Evolutionary conservation across 306 rosid species (phyloP).

Genomic region (Pterocarpus macrocarpus): DNA sequence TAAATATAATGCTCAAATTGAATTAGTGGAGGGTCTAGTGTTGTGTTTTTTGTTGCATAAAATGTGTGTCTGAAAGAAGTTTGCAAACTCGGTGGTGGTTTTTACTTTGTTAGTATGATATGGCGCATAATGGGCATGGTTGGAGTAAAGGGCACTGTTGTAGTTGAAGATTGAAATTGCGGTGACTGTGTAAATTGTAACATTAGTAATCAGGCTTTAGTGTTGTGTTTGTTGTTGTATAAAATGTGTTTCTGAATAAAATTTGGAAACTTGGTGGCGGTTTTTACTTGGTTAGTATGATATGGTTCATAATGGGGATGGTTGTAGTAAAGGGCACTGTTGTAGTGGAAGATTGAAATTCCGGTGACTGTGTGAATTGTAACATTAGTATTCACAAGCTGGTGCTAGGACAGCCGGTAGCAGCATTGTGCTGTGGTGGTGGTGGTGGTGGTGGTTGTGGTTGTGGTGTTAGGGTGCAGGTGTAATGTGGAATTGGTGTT

Average conservation of each 20-base stretch:
- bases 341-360: constrained; percentile 25
- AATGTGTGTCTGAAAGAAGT: neutral
- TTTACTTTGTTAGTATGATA: constrained; percentile 4
- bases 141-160: neutral
- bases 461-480: neutral
- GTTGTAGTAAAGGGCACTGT: neutral
- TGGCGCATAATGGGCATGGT: neutral
- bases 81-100: neutral
- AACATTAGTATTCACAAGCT: neutral
- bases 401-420: constrained; percentile 23
- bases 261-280: neutral
- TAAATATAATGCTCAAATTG: neutral
- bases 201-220: constrained; percentile 1
- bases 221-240: neutral
- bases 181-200: neutral
- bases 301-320: neutral
- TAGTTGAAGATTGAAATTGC: constrained; percentile 17
- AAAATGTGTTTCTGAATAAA: neutral
- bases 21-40: constrained; percentile 33
- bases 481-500: constrained; percentile 34
- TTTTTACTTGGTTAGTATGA: constrained; percentile 11
- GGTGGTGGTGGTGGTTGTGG: neutral
- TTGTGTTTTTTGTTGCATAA: neutral
- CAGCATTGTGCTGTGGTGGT: neutral
- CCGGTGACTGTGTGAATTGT: neutral